Evolutionary conservation across 129 eudicot genomes (phyloP).

Genomic region (Kitagawia praeruptora): DNA sequence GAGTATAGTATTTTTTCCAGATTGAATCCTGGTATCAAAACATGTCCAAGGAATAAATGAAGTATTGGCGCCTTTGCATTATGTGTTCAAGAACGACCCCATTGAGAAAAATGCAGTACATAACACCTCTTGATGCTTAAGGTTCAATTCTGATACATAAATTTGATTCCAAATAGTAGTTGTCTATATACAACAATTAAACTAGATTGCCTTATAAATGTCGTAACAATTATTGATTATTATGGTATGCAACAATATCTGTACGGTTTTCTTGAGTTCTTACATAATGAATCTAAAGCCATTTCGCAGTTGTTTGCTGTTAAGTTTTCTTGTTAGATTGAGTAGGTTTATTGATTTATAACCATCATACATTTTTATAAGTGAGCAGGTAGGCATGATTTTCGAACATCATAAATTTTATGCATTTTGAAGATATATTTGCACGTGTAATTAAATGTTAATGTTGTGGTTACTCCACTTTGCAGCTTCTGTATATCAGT

Average conservation of each 20-base stretch:
- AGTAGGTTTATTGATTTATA: neutral
- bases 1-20: constrained; percentile 79
- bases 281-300: neutral
- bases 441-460: neutral
- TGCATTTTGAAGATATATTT: neutral
- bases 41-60: constrained; percentile 99
- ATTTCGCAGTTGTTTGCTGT: neutral
- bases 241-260: neutral
- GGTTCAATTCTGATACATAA: neutral
- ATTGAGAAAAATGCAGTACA: constrained; percentile 80
- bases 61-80: constrained; percentile 81
- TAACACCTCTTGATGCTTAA: neutral
- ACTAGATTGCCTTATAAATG: neutral
- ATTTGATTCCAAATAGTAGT: neutral
- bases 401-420: neutral
- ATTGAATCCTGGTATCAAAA: constrained; percentile 94
- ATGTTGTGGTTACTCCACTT: neutral
- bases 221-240: neutral
- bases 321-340: neutral
- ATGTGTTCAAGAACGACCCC: constrained; percentile 83
- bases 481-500: neutral
- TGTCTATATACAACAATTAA: neutral
- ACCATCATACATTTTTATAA: neutral
- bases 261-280: neutral
- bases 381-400: neutral